Evolutionary conservation across 208 protist species (phyloP), one percentile per base, ranked within the genome.

Genomic region (Herpetomonas samuelpessoai): DNA sequence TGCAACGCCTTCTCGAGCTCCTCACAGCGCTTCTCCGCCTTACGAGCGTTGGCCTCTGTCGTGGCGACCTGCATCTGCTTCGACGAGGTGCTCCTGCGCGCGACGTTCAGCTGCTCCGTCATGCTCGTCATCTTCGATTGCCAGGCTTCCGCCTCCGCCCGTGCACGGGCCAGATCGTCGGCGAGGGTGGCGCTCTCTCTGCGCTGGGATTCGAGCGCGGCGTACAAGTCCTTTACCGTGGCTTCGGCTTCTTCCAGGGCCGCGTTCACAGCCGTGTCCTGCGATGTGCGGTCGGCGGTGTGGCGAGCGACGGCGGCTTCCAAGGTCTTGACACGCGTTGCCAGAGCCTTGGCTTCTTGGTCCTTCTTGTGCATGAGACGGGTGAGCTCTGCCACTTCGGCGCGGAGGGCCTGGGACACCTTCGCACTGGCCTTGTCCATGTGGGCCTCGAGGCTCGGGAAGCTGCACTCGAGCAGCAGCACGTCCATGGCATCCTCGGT

Each of bases 241-340:
- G 29, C 21, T 38, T 85, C 82, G 6, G 86, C 86, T 19, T 88
- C 86, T 21, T 78, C 68, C 28, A 93, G 65, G 6, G 71, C 78
- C 0, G 27, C 41, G 7, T 78, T 74, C 14, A 84, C 65, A 19
- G 81, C 68, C 24, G 44, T 53, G 58, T 87, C 70, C 2, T 72
- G 30, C 2, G 50, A 47, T 24, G 67, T 67, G 14, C 68, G 70
- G 12, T 81, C 62, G 6, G 46, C 27, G 46, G 80, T 52, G 31
- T 74, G 73, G 18, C 78, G 70, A 35, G 74, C 65, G 12, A 93
- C 57, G 25, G 72, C 74, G 21, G 57, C 65, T 60, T 92, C 68
- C 30, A 74, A 30, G 19, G 47, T 63, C 2, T 68, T 54, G 26
- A 88, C 55, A 41, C 44, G 47, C 31, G 62, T 49, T 16, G 65